Evolutionary conservation across 2,329 filamentous ascomycete species (phyloP).

Genomic region (Fusarium burgessii): DNA sequence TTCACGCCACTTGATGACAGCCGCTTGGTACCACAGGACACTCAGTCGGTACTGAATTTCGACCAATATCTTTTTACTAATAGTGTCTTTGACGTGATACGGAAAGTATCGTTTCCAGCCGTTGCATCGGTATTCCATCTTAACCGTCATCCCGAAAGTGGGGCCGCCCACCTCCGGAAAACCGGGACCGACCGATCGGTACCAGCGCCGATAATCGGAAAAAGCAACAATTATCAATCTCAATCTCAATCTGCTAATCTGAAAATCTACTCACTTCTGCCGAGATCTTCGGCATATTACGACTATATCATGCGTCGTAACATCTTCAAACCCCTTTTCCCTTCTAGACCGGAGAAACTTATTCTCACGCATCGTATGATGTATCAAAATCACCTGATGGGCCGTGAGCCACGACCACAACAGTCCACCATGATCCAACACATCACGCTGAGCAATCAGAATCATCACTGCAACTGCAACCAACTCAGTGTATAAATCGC

Average conservation of each 20-base stretch:
- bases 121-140: neutral
- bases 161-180: constrained; percentile 7
- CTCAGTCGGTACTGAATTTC: neutral
- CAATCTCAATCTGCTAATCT: neutral
- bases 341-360: constrained; percentile 22
- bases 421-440: constrained; percentile 39
- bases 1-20: neutral
- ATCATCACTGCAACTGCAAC: neutral
- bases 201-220: neutral
- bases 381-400: constrained; percentile 36
- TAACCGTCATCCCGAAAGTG: constrained; percentile 6
- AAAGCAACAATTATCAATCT: neutral
- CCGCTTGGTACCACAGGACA: neutral
- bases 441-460: neutral
- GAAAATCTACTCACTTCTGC: neutral
- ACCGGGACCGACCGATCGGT: constrained; percentile 7
- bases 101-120: neutral
- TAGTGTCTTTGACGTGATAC: neutral
- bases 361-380: constrained; percentile 36
- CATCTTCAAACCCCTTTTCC: neutral
- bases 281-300: neutral
- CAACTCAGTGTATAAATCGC: constrained; percentile 36
- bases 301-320: neutral
- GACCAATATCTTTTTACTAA: neutral
- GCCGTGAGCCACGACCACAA: constrained; percentile 26